Conservation (phyloP, 495 filamentous ascomycete genomes). For the Polyplosphaeria fusca region DNA sequence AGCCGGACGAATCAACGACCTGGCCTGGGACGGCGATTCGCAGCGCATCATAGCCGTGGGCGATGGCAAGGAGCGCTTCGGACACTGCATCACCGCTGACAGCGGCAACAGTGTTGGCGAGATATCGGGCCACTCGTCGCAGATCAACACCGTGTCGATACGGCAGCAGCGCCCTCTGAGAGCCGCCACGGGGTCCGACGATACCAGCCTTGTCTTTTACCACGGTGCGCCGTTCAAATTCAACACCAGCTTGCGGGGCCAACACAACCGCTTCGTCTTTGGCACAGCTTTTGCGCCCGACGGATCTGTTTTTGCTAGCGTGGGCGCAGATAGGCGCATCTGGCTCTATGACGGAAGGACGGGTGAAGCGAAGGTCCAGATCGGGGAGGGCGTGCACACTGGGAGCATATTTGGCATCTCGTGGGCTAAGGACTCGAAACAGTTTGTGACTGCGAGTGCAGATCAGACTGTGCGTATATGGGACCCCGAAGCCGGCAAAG, state of each 20-base stretch:
- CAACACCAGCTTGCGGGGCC: conserved; percentile 66
- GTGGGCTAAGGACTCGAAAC: conserved; percentile 85
- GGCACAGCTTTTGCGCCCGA: conserved; percentile 89
- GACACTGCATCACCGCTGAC: conserved; percentile 92
- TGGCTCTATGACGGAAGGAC: conserved; percentile 95
- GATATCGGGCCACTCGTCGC: conserved; percentile 82
- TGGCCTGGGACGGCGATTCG: conserved; percentile 96
- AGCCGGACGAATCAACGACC: conserved; percentile 88
- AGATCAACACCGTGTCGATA: conserved; percentile 87
- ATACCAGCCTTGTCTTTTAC: conserved; percentile 83
- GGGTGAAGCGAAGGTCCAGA: conserved; percentile 70
- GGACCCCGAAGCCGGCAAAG: conserved; percentile 78
- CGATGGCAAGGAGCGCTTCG: conserved; percentile 88
- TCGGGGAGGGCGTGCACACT: conserved; percentile 81
- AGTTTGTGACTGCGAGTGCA: conserved; percentile 86
- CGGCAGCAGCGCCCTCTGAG: conserved; percentile 83
- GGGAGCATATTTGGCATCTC: conserved; percentile 90
- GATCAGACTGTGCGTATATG: conserved; percentile 88
- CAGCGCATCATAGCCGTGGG: conserved; percentile 95
- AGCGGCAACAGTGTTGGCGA: conserved; percentile 94
- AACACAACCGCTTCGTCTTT: conserved; percentile 85
- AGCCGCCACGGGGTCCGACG: conserved; percentile 87
- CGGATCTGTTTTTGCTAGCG: conserved; percentile 76
- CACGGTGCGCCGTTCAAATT: conserved; percentile 96
- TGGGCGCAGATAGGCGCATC: conserved; percentile 83